Evolutionary conservation across 768 basidiomycete genomes (phyloP), one percentile per base, ranked within the genome.

Genomic region (Rhodotorula paludigena): DNA sequence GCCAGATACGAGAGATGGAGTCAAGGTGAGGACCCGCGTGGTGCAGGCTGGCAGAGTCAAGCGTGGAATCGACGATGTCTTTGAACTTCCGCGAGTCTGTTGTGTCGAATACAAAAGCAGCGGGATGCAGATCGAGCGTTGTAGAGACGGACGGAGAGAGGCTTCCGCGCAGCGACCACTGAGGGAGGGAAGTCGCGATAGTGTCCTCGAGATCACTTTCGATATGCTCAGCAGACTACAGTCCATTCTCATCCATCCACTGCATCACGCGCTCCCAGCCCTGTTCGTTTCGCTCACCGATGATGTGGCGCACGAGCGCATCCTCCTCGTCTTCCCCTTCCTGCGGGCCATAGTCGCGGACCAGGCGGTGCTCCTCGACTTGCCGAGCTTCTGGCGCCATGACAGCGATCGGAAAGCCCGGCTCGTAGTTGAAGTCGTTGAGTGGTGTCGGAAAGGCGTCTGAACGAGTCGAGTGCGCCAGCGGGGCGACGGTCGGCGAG

Each of bases 351-450:
- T 51, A 60, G 41, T 68, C 61, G 18, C 28, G 49, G 52, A 73
- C 38, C 44, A 71, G 35, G 36, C 63, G 36, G 36, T 65, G 64
- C 48, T 57, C 51, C 15, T 57, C n/a, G 3, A 14, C 55, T 2
- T 41, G 30, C 8, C 42, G 10, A 15, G 35, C 41, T 25, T 64
- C 42, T 5, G 33, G 25, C 32, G 51, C 57, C 30, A 68, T 51
- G 12, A 87, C 78, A 0, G 82, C 83, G 57, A 87, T 81, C 0
- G 86, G 86, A 73, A 87, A 87, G 56, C 80, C 79, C 0, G 84
- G 83, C 72, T 87, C 86, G 70, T 82, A 87, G 65, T 82, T 77
- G 73, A 87, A 87, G 69, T 86, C 84, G 14, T 76, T 67, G 30
- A 84, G 73, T 62, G 30, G 30, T 54, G 63, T 35, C 57, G 57